phyloP scores from a whole-genome alignment of 208 protist genomes.

The Acanthamoeba castellanii region DNA sequence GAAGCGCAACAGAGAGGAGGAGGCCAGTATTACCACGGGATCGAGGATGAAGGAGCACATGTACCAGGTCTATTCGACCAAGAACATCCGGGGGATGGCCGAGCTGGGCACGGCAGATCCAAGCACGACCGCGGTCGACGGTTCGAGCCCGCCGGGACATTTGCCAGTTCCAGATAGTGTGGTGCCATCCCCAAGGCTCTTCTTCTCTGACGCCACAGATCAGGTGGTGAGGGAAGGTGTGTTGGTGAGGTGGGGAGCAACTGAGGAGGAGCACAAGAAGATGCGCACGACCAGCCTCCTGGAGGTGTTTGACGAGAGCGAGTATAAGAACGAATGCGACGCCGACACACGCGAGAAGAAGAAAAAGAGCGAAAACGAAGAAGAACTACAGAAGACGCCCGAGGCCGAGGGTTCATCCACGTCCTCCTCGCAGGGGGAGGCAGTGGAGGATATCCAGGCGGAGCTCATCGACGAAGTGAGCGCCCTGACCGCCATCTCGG shows the following conservation, averaged over 20 bases:
- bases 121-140: background rate
- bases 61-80: background rate
- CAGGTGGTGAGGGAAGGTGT: background rate
- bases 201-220: too few species aligned
- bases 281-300: background rate
- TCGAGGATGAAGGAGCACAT: conserved; percentile 1
- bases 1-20: background rate
- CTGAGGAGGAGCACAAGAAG: background rate
- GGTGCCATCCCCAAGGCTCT: too few species aligned
- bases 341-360: background rate
- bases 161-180: too few species aligned
- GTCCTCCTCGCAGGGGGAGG: background rate
- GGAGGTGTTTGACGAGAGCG: background rate
- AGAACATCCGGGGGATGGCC: background rate
- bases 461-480: conserved; percentile 4
- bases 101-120: background rate
- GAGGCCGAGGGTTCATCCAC: background rate
- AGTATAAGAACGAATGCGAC: background rate
- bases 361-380: background rate
- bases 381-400: background rate
- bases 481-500: background rate
- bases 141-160: too few species aligned
- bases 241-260: background rate
- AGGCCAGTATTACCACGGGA: background rate
- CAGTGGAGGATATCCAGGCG: background rate